Percentiles rank a stretch among this genome's conserved stretches.
Conservation (phyloP, 2,329 filamentous ascomycete species). For the Cladosporium sp. region DNA sequence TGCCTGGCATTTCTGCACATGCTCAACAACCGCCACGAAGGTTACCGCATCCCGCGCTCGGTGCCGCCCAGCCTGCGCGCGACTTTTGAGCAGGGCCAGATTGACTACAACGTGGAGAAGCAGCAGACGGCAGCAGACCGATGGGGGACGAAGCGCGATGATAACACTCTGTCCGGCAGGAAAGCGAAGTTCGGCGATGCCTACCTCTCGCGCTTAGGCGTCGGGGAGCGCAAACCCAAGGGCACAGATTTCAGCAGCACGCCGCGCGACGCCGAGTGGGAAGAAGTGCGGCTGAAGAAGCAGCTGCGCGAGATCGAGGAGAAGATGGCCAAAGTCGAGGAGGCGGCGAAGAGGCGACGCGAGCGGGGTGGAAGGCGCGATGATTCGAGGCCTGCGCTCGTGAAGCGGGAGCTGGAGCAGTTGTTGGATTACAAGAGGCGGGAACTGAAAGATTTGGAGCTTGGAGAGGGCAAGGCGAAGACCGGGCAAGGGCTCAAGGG, state of each 20-base stretch:
- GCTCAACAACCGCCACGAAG: slow-evolving; percentile 91
- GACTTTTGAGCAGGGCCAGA: slow-evolving; percentile 91
- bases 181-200: slow-evolving; percentile 98
- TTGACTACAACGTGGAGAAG: slow-evolving; percentile 88
- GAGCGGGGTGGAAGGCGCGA: slow-evolving; percentile 49
- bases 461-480: slow-evolving; percentile 63
- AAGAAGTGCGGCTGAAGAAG: slow-evolving; percentile 91
- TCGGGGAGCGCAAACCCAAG: slow-evolving; percentile 67
- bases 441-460: slow-evolving; percentile 70
- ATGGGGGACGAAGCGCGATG: slow-evolving; percentile 76
- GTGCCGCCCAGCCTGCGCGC: slow-evolving; percentile 87
- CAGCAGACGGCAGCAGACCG: slow-evolving; percentile 57
- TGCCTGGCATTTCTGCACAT: slow-evolving; percentile 94
- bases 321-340: slow-evolving; percentile 80
- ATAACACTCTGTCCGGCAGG: slow-evolving; percentile 75
- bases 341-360: slow-evolving; percentile 51
- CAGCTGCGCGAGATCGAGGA: slow-evolving; percentile 85
- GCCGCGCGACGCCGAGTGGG: slow-evolving; percentile 89
- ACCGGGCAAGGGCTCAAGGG: slow-evolving; percentile 70
- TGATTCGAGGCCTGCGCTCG: slow-evolving; percentile 78
- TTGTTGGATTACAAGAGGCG: slow-evolving; percentile 90
- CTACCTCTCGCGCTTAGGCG: slow-evolving; percentile 84
- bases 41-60: slow-evolving; percentile 85
- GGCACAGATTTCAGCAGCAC: slow-evolving; percentile 88
- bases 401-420: slow-evolving; percentile 92